Evolutionary conservation across 106 monocot species (phyloP).

Genomic region (Phalaenopsis aphrodite): DNA sequence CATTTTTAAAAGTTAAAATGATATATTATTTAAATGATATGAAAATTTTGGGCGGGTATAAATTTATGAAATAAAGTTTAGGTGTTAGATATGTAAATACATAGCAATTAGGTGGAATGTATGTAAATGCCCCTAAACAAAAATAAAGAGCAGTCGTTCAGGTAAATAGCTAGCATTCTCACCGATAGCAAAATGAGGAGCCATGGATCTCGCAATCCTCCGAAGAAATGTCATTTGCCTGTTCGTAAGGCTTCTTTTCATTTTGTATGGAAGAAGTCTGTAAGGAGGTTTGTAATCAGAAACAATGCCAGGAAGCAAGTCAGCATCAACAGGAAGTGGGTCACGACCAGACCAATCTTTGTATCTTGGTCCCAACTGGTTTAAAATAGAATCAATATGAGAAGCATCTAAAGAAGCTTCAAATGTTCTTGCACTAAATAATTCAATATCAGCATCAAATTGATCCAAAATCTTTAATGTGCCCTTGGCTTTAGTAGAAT

Average conservation of each 20-base stretch:
- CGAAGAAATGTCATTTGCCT: conserved; percentile 76
- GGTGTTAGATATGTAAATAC: too few species aligned
- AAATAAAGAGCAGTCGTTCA: neutral
- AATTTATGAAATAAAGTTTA: too few species aligned
- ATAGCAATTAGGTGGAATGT: too few species aligned
- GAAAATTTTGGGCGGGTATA: too few species aligned
- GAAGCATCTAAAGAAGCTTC: conserved; percentile 14
- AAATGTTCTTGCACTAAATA: conserved; percentile 8
- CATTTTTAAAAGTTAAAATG: too few species aligned
- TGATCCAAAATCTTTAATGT: conserved; percentile 11
- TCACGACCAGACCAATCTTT: conserved; percentile 76
- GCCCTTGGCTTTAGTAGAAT: conserved; percentile 2
- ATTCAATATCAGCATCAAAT: neutral
- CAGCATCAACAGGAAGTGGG: conserved; percentile 93
- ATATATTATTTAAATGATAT: too few species aligned
- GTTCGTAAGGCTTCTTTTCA: conserved; percentile 36
- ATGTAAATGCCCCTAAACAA: neutral
- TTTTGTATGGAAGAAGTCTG: conserved; percentile 72
- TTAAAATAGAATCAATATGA: conserved; percentile 57
- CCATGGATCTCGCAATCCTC: conserved; percentile 65
- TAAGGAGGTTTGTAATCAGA: conserved; percentile 73
- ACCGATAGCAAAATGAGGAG: conserved; percentile 97
- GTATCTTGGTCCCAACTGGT: conserved; percentile 79
- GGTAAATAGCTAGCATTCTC: conserved; percentile 8
- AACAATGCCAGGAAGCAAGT: conserved; percentile 68